phyloP scores from a whole-genome alignment of 2,329 filamentous ascomycete species.

The Penicillium sp. region DNA sequence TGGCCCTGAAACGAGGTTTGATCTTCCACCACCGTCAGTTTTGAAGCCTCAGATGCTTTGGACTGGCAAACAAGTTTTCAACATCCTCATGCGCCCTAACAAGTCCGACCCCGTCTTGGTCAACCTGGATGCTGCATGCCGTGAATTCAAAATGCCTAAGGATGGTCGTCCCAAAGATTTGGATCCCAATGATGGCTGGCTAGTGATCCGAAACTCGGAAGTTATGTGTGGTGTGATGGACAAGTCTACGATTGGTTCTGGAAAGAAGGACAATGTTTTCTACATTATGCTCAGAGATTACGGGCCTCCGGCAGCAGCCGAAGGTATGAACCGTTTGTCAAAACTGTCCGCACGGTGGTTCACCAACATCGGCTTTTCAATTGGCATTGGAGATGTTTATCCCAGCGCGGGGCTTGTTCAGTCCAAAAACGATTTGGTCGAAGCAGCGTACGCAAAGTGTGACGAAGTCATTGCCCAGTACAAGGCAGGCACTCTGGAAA shows the following conservation, averaged over 20 bases:
- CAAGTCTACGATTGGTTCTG: constrained; percentile 93
- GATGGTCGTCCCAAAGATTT: constrained; percentile 54
- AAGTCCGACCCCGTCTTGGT: constrained; percentile 77
- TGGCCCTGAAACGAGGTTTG: constrained; percentile 71
- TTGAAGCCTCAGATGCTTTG: constrained; percentile 82
- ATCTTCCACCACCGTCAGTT: constrained; percentile 83
- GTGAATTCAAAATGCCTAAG: constrained; percentile 59
- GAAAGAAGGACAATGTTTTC: constrained; percentile 97
- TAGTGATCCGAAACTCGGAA: constrained; percentile 93
- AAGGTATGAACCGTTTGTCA: constrained; percentile 89
- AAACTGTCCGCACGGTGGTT: constrained; percentile 87
- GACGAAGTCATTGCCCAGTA: constrained; percentile 80
- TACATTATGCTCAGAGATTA: constrained; percentile 96
- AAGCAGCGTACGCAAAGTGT: constrained; percentile 74
- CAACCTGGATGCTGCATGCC: constrained; percentile 90
- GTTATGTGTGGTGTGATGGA: constrained; percentile 98
- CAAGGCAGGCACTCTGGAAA: constrained; percentile 76
- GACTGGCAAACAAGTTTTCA: constrained; percentile 98
- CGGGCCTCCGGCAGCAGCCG: constrained; percentile 81
- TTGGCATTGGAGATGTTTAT: constrained; percentile 92
- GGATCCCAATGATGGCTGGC: constrained; percentile 82
- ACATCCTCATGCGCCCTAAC: constrained; percentile 85
- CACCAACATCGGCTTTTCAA: constrained; percentile 90
- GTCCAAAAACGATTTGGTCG: constrained; percentile 74
- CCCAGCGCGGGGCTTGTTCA: constrained; percentile 69